Evolutionary conservation across 1,284 basidiomycete species (phyloP), one percentile per base, ranked within the genome.

Genomic region (Xerocomus alliaceus): DNA sequence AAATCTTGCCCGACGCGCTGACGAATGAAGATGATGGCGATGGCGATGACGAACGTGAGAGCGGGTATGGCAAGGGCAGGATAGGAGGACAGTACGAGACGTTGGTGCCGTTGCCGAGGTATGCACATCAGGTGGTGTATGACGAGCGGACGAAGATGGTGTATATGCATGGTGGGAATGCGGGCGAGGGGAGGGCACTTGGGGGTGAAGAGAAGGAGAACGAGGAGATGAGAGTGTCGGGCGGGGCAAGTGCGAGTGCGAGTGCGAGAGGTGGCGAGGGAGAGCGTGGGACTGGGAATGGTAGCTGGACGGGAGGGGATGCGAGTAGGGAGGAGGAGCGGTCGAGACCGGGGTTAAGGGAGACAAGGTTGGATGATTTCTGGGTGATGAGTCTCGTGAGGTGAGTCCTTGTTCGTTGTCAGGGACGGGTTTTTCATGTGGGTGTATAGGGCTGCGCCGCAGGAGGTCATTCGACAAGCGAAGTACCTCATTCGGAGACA

Each of bases 111-210:
- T 53, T 76, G 7, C 81, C 90, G 3, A 80, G 91, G 54, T 91
- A 88, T 68, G 91, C 90, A 8, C 89, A 92, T 69, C 89, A 92
- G 70, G 84, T 91, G 12, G 89, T 89, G 35, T 92, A 91, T 66
- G 86, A 91, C 67, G 76, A 82, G 0, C 75, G 71, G 32, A 83
- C 83, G 35, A 84, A 81, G 63, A 81, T 78, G 32, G 77, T 87
- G 7, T 92, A 84, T 67, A 79, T 92, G 76, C 89, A 92, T 65
- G 91, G 90, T 7, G 91, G 91, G 39, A 91, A 90, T 74, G 83
- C 83, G 4, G 87, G 87, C 0, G 65, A 77, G 51, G 68, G 44
- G 15, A 62, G 61, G 52, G 56, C 57, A 28, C 28, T 41, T 37
- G 51, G 64, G 61, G 64, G 70, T 56, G 62, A 69, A 53, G 61